Percentiles rank a stretch among this genome's conserved stretches.
Evolutionary conservation across 495 filamentous ascomycete genomes (phyloP).

Genomic region (Trichoderma reesei): DNA sequence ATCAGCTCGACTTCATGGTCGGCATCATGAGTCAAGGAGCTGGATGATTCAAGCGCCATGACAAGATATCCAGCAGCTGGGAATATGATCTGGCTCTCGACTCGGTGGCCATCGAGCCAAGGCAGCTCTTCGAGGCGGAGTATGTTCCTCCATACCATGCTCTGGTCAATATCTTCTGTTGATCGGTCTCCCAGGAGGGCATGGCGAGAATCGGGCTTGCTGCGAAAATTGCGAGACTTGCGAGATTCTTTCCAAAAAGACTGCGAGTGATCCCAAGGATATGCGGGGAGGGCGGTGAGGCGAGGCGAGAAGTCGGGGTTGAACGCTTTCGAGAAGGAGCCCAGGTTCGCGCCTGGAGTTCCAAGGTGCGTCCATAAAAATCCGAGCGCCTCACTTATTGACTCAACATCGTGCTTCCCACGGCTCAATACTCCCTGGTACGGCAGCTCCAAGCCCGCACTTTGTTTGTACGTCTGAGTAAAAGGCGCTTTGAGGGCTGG

Average conservation of each 20-base stretch:
- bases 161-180: constrained; percentile 16
- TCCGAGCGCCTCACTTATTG: constrained; percentile 3
- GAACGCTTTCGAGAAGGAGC: background rate
- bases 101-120: constrained; percentile 39
- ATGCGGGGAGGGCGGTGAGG: constrained; percentile 32
- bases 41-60: constrained; percentile 39
- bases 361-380: constrained; percentile 7
- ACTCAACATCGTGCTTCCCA: background rate
- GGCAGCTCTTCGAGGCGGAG: constrained; percentile 30
- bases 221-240: constrained; percentile 18
- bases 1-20: constrained; percentile 14
- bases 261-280: constrained; percentile 34
- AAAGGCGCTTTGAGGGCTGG: constrained; percentile 38
- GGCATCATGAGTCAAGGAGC: constrained; percentile 22
- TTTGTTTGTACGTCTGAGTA: background rate
- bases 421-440: background rate
- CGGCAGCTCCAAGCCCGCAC: background rate
- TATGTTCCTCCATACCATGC: constrained; percentile 36
- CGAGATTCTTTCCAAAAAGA: constrained; percentile 33
- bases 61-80: constrained; percentile 44
- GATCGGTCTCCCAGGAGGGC: constrained; percentile 32
- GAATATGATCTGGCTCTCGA: constrained; percentile 34
- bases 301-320: background rate
- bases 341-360: constrained; percentile 2
- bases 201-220: constrained; percentile 23